Evolutionary conservation across 2,329 filamentous ascomycete species (phyloP), one percentile per base, ranked within the genome.

Genomic region (Cladophialophora immunda): DNA sequence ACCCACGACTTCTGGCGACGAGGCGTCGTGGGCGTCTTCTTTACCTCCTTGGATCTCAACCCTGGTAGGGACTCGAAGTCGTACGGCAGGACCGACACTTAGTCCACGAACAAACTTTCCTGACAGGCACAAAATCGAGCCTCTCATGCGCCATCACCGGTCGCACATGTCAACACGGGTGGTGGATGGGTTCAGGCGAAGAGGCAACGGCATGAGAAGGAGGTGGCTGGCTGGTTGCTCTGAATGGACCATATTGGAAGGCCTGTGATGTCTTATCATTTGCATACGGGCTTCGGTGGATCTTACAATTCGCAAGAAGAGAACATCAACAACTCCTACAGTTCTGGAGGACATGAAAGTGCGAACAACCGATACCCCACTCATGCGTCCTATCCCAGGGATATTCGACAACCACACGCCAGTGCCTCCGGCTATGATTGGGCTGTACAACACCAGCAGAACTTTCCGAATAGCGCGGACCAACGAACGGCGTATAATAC

Each of bases 191-290:
- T 50, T 22, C 11, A 2, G 19, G 19, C 7, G 11, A 25, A 13
- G 7, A 11, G 19, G 6, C 19, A 13, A 50, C 17, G 13, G 7
- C 22, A 6, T 13, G 8, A 19, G 13, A 13, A 25, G 5, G 9
- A 8, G 8, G 22, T 22, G 45, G 45, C 7, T 7, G 13, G 45
- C 45, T 25, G 22, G 45, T 50, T 8, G 19, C 19, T 13, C 2
- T 13, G 25, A n/a, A 19, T 2, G n/a, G 6, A 2, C 30, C 6
- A 29, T 13, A 47, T n/a, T 4, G 22, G 30, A 38, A n/a, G 34
- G 17, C 25, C 22, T 45, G 27, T 22, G 17, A 73, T 73, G 72
- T 68, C 71, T n/a, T 68, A 71, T 32, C 45, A 61, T 15, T 38
- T 58, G 22, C 38, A 68, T 13, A 53, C 58, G 19, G 67, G 61